Conservation (phyloP, 78 protist genomes). For the Parvularia atlantis region DNA sequence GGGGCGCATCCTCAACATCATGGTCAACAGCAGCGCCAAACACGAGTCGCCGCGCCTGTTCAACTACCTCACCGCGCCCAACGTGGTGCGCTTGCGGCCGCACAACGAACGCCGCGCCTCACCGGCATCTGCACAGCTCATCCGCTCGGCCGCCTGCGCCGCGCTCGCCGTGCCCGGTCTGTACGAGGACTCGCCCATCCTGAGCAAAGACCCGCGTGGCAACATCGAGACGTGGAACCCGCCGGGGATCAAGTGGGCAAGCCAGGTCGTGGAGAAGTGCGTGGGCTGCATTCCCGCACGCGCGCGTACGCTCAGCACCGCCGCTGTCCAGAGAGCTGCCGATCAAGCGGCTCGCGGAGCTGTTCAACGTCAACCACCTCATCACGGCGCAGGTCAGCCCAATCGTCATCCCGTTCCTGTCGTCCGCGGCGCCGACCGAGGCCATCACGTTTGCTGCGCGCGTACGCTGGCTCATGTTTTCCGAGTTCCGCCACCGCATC, state of each 20-base stretch:
- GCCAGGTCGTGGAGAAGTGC: constrained; percentile 33
- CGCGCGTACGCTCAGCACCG: no score
- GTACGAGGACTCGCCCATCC: constrained; percentile 5
- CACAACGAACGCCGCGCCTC: no score
- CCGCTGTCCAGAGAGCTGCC: constrained; percentile 70
- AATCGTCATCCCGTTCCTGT: constrained; percentile 27
- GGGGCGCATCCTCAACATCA: constrained; percentile 49
- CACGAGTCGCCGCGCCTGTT: constrained; percentile 29
- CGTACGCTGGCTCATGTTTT: not conserved
- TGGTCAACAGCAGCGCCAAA: constrained; percentile 18
- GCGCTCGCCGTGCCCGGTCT: constrained; percentile 19
- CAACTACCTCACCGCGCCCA: constrained; percentile 62
- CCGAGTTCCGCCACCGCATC: constrained; percentile 4
- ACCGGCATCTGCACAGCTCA: no score
- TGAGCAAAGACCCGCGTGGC: constrained; percentile 29
- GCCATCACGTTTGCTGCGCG: not conserved
- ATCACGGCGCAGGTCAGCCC: constrained; percentile 35
- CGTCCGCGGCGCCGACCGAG: constrained; percentile 4
- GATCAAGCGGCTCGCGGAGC: constrained; percentile 31
- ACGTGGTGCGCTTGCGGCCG: no score
- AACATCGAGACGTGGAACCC: constrained; percentile 12
- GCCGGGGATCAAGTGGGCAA: constrained; percentile 17
- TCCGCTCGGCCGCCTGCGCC: constrained; percentile 43
- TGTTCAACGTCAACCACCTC: constrained; percentile 49
- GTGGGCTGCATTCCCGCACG: no score